Percentiles rank a stretch among this genome's conserved stretches.
Conservation (phyloP, 306 rosid species). For the Sicyos edulis region DNA sequence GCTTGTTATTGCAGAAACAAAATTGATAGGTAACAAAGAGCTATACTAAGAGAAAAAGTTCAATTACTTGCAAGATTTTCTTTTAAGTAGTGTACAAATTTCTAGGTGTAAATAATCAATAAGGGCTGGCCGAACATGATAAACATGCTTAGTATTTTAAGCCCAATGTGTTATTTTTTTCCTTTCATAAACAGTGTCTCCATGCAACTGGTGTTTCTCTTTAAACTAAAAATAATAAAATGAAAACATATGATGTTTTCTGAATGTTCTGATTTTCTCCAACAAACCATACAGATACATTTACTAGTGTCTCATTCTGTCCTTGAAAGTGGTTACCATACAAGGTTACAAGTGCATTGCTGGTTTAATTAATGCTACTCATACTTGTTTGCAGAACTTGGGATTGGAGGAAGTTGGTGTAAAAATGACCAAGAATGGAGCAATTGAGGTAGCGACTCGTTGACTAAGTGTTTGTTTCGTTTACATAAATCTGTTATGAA, state of each 20-base stretch:
- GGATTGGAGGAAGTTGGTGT: conserved; percentile 93
- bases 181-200: background rate
- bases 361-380: conserved; percentile 26
- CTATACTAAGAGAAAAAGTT: background rate
- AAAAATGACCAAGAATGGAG: conserved; percentile 58
- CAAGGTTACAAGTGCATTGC: background rate
- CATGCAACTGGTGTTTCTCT: background rate
- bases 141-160: background rate
- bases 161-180: background rate
- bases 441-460: conserved; percentile 63
- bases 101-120: background rate
- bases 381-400: conserved; percentile 54
- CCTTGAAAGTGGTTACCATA: background rate
- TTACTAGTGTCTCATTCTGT: background rate
- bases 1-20: conserved; percentile 5
- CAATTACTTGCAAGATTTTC: background rate
- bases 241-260: background rate
- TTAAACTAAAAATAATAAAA: background rate
- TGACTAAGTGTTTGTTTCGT: conserved; percentile 23
- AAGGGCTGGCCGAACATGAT: background rate
- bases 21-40: background rate
- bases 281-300: background rate
- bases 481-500: conserved; percentile 10
- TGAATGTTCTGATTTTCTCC: background rate
- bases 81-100: background rate